Base-by-base conservation (phyloP, 768 basidiomycete species). In the Dacryopinax spathularia region DNA sequence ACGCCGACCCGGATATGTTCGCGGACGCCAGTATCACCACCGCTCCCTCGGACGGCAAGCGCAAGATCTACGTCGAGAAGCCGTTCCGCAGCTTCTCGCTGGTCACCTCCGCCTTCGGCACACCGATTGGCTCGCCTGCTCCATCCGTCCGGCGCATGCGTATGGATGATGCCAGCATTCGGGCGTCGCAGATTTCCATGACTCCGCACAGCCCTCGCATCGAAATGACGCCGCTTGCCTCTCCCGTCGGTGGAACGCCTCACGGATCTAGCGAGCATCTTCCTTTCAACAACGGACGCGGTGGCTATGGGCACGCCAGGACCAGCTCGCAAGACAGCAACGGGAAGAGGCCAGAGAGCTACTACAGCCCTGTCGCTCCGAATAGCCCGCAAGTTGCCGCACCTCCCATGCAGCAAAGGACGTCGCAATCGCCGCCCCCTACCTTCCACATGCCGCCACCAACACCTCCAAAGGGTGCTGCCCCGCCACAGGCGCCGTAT, bases 51-150 rank as follows among this genome's bases (percentile, higher is more conserved):
- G 48, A 56, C 3, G 48, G 48, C 48, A 56, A 56, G 29, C 48
- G 48, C 48, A 56, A 18, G 48, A 56, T 56, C 22, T 56, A 56
- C 48, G 48, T 56, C 5, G 48, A 56, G 48, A 56, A 56, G 48
- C 48, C 48, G 10, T 56, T 56, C 48, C 48, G 48, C 25, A 56
- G 48, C 29, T 56, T 56, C 48, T 56, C 48, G 48, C 48, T 56
- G 25, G 48, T 56, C 25, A 56, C 48, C 22, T 56, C 48, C 48
- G 48, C 48, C 29, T 56, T 56, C 48, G 48, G 48, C 48, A 56
- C 48, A 9, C 48, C 48, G 18, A 56, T 56, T 27, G 48, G 48
- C 15, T 56, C 48, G 25, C 48, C 48, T 56, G 48, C 48, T 9
- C 48, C 48, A 7, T 56, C 48, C 7, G 48, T 56, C 25, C 25